Conservation (phyloP, 176 grass and related monocot species). For the Oryza nivara region DNA sequence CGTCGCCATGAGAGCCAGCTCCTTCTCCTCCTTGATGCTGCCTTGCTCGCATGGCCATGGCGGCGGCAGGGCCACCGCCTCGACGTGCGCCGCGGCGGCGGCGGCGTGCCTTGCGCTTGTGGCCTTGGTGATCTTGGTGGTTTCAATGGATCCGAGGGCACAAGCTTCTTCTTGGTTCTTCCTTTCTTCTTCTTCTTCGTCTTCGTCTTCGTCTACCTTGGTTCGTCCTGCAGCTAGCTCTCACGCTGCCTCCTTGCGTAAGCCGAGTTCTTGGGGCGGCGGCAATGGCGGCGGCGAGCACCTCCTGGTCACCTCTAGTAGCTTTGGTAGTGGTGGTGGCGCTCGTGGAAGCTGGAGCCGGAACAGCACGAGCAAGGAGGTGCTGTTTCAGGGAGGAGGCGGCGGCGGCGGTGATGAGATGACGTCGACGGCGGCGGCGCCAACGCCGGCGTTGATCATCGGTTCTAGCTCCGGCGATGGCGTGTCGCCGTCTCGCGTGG, state of each 20-base stretch:
- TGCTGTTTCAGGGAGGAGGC: neutral
- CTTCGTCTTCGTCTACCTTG: neutral
- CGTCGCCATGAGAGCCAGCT: slow-evolving; percentile 41
- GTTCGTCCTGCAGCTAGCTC: neutral
- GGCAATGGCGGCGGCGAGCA: slow-evolving; percentile 33
- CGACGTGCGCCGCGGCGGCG: neutral
- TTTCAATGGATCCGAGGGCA: slow-evolving; percentile 38
- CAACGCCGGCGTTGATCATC: neutral
- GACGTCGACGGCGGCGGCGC: neutral
- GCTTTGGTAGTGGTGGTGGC: neutral
- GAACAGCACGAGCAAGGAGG: slow-evolving; percentile 41
- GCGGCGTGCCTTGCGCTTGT: slow-evolving; percentile 36
- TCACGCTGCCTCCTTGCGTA: slow-evolving; percentile 1
- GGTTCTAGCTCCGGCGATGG: neutral
- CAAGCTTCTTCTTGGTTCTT: slow-evolving; percentile 46
- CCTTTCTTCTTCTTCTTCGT: slow-evolving; percentile 8
- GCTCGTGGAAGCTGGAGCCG: neutral
- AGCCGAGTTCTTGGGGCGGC: neutral
- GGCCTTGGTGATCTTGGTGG: slow-evolving; percentile 37
- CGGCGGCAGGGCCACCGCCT: slow-evolving; percentile 5
- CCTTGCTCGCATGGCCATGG: slow-evolving; percentile 46
- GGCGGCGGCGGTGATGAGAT: neutral
- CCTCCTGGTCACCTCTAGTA: slow-evolving; percentile 42
- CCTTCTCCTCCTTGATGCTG: slow-evolving; percentile 15
- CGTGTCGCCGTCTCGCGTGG: neutral